Evolutionary conservation across 2,329 filamentous ascomycete species (phyloP).

Genomic region (Cercospora sp.): DNA sequence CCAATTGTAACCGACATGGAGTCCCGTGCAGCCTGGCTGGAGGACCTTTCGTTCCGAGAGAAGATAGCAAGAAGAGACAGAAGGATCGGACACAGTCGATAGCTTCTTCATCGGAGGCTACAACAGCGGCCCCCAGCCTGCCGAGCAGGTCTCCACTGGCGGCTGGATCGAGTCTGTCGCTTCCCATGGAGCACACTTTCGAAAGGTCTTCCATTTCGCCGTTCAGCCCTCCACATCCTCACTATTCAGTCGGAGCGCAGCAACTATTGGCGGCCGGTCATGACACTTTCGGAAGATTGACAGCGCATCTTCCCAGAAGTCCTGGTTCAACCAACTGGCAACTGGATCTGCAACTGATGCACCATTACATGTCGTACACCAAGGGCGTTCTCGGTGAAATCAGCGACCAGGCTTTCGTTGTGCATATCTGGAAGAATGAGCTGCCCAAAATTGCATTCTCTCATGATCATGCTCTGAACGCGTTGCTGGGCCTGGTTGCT

Average conservation of each 20-base stretch:
- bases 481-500: slow-evolving; percentile 34
- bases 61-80: slow-evolving; percentile 31
- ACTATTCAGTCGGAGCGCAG: neutral
- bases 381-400: slow-evolving; percentile 31
- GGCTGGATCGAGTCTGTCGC: neutral
- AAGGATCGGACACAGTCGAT: slow-evolving; percentile 1
- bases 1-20: slow-evolving; percentile 36
- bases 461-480: slow-evolving; percentile 35
- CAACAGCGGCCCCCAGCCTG: neutral
- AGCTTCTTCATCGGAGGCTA: slow-evolving; percentile 4
- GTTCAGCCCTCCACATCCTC: neutral
- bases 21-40: slow-evolving; percentile 37
- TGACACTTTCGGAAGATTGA: slow-evolving; percentile 29
- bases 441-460: slow-evolving; percentile 33
- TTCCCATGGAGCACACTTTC: neutral
- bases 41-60: slow-evolving; percentile 33
- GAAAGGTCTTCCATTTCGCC: neutral
- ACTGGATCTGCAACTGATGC: slow-evolving; percentile 36
- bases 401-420: slow-evolving; percentile 23
- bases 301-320: slow-evolving; percentile 31
- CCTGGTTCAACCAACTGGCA: slow-evolving; percentile 27
- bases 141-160: neutral
- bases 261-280: neutral
- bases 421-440: slow-evolving; percentile 34
- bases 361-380: slow-evolving; percentile 33